Evolutionary conservation across 768 basidiomycete species (phyloP).

Genomic region (Sarcodon sp.): DNA sequence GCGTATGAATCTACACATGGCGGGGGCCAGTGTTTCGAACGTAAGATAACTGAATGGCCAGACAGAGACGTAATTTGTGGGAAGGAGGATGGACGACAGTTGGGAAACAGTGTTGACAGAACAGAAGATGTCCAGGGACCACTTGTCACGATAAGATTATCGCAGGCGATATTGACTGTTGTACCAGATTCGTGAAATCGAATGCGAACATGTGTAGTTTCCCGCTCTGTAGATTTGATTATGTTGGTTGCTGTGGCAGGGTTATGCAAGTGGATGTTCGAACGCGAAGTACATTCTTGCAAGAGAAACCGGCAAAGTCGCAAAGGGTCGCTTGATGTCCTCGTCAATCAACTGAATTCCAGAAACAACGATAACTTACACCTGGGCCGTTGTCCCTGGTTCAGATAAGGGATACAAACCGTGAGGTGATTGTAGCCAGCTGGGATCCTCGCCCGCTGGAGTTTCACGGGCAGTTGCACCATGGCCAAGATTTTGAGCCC

Average conservation of each 20-base stretch:
- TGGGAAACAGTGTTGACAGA: slow-evolving; percentile 17
- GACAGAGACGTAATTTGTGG: slow-evolving; percentile 17
- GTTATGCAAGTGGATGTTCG: slow-evolving; percentile 16
- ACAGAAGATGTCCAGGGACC: slow-evolving; percentile 24
- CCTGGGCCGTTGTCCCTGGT: slow-evolving; percentile 15
- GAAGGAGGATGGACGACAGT: slow-evolving; percentile 9
- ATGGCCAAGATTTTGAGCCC: slow-evolving; percentile 3
- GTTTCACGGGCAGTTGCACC: neutral
- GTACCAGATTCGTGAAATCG: neutral
- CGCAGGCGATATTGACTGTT: slow-evolving; percentile 13
- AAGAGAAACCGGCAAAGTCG: slow-evolving; percentile 19
- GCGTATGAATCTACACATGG: slow-evolving; percentile 1
- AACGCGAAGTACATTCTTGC: slow-evolving; percentile 13
- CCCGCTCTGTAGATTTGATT: slow-evolving; percentile 1
- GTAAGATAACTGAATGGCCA: slow-evolving; percentile 15
- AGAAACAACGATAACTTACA: slow-evolving; percentile 11
- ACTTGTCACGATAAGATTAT: slow-evolving; percentile 20
- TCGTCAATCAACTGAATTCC: neutral
- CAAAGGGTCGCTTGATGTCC: slow-evolving; percentile 11
- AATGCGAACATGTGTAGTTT: slow-evolving; percentile 1
- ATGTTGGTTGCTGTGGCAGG: slow-evolving; percentile 8
- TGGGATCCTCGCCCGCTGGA: slow-evolving; percentile 7
- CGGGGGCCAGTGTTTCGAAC: slow-evolving; percentile 13
- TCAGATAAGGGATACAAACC: slow-evolving; percentile 14
- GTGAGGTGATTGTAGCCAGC: slow-evolving; percentile 11